These are phyloP conservation scores for Candida maris DNA, from an alignment of 805 yeast species.

Conservation along the genomic window DNA sequence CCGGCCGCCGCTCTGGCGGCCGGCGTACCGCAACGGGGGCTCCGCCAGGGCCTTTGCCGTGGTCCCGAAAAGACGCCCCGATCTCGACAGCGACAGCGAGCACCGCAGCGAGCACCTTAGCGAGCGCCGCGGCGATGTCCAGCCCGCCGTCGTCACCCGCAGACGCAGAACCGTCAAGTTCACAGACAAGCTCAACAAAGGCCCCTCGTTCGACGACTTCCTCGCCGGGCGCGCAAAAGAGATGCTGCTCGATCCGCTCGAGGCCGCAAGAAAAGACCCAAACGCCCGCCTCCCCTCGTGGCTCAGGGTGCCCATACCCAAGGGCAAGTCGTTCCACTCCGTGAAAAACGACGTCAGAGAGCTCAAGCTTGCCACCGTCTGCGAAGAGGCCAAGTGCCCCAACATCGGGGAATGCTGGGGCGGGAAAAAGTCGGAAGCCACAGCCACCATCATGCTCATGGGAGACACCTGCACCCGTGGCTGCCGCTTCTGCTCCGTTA, in stretches of 20 bases:
- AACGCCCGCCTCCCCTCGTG: conserved; percentile 80
- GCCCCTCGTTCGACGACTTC: conserved; percentile 94
- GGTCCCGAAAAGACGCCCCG: conserved; percentile 4
- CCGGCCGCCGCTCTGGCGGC: too few species aligned
- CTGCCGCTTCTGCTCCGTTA: conserved; percentile 97
- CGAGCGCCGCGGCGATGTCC: too few species aligned
- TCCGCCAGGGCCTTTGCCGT: conserved; percentile 1
- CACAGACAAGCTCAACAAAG: conserved; percentile 67
- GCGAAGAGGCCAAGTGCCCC: conserved; percentile 99
- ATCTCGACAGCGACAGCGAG: conserved; percentile 2
- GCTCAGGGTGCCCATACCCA: conserved; percentile 96
- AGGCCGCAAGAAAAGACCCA: conserved; percentile 64
- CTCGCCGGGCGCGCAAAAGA: conserved; percentile 75
- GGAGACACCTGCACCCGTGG: conserved; percentile 99
- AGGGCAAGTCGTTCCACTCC: conserved; percentile 78
- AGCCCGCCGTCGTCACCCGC: conserved; percentile 21
- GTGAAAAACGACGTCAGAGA: conserved; percentile 86
- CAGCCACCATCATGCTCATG: conserved; percentile 95
- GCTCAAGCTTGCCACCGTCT: conserved; percentile 86
- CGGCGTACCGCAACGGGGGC: too few species aligned
- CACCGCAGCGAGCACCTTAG: too few species aligned
- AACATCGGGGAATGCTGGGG: conserved; percentile 99
- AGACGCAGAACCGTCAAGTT: conserved; percentile 57
- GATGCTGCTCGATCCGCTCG: conserved; percentile 68
- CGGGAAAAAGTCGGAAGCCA: conserved; percentile 88